Evolutionary conservation across 208 protist genomes (phyloP).

Genomic region (Leishmania tropica): DNA sequence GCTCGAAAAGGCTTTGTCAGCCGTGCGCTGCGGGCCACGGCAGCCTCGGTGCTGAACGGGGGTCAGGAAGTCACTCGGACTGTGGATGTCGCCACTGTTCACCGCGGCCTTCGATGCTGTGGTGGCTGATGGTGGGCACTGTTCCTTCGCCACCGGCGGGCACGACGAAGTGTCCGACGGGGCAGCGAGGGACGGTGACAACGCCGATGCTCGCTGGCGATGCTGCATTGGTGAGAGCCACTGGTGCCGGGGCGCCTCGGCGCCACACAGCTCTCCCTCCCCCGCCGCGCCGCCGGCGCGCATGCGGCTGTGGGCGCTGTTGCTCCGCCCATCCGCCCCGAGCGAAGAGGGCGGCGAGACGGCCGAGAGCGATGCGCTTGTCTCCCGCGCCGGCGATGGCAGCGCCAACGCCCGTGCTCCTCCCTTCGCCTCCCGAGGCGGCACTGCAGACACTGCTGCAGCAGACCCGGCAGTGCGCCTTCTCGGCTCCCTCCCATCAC

Average conservation of each 20-base stretch:
- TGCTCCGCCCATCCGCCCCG: background rate
- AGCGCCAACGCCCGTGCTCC: background rate
- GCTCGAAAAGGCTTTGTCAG: background rate
- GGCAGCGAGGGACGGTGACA: constrained; percentile 9
- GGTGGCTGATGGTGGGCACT: background rate
- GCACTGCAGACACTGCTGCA: constrained; percentile 1
- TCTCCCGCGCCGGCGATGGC: background rate
- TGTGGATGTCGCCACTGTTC: background rate
- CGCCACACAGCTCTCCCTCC: background rate
- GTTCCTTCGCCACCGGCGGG: background rate
- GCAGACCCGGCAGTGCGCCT: background rate
- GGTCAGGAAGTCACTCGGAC: background rate
- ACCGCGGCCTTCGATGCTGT: background rate
- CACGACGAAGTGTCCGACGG: background rate
- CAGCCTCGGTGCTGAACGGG: background rate
- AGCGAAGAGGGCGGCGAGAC: constrained; percentile 13
- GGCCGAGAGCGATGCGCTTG: constrained; percentile 24
- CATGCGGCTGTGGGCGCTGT: background rate
- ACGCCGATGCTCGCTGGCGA: too few species aligned
- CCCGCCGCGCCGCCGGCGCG: background rate
- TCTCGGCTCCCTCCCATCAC: background rate
- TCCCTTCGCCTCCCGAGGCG: background rate
- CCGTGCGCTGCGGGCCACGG: background rate
- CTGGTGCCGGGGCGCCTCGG: background rate
- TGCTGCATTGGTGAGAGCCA: background rate